These are phyloP conservation scores for Aureobasidium namibiae DNA, from an alignment of 2,329 filamentous ascomycete genomes.

Conservation along the genomic window DNA sequence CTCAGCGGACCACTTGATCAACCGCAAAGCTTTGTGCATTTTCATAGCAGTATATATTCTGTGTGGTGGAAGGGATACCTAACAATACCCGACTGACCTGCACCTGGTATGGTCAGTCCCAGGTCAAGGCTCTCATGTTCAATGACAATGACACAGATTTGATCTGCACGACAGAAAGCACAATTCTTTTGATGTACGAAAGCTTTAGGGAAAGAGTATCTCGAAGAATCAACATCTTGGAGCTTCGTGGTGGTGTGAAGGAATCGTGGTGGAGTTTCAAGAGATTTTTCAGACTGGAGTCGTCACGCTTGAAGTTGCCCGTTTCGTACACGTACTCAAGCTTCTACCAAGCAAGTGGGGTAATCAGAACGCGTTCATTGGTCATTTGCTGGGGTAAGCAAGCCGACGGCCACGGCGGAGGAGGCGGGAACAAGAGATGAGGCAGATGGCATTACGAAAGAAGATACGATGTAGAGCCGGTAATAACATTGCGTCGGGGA, in stretches of 20 bases:
- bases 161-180: no score
- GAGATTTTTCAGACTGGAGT: neutral
- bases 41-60: neutral
- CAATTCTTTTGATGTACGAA: no score
- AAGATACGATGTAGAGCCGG: conserved; percentile 9
- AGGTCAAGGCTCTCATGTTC: neutral
- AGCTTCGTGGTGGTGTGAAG: no score
- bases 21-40: neutral
- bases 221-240: no score
- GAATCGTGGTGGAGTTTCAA: neutral
- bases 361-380: conserved; percentile 3
- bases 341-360: neutral
- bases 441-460: neutral
- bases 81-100: neutral
- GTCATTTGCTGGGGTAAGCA: neutral
- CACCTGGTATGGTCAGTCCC: neutral
- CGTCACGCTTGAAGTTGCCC: neutral
- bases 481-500: neutral
- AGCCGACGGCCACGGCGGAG: neutral
- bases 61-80: neutral
- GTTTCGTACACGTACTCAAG: neutral
- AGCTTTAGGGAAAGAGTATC: no score
- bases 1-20: neutral
- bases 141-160: no score
- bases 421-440: conserved; percentile 1